Percentiles rank a stretch among this genome's conserved stretches.
Conservation (phyloP, 2,329 filamentous ascomycete species). For the Hymenotorrendiella dingleyae region DNA sequence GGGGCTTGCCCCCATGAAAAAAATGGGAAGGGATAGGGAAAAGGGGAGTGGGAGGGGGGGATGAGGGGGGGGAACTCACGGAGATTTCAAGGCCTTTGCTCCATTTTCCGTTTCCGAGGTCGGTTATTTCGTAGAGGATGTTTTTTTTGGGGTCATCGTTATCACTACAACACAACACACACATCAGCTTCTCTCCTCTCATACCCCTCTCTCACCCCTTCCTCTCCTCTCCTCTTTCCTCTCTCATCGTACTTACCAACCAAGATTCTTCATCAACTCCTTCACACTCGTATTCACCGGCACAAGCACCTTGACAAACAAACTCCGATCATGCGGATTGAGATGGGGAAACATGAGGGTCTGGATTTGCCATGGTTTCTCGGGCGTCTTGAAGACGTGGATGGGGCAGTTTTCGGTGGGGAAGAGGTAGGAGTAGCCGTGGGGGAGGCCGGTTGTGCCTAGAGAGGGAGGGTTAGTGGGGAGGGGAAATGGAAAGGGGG, state of each 20-base stretch:
- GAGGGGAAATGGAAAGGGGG: too few species aligned
- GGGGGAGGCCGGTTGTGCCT: conserved; percentile 53
- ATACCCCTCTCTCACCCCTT: not conserved
- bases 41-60: not conserved
- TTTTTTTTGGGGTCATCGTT: conserved; percentile 49
- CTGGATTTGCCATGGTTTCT: conserved; percentile 44
- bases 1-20: too few species aligned
- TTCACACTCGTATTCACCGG: conserved; percentile 47
- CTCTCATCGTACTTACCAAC: conserved; percentile 21
- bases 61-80: not conserved
- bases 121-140: conserved; percentile 49
- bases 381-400: conserved; percentile 47
- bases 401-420: conserved; percentile 51
- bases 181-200: not conserved
- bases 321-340: conserved; percentile 39
- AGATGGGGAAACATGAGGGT: conserved; percentile 27
- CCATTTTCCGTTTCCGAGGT: conserved; percentile 53
- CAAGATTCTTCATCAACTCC: conserved; percentile 53
- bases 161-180: too few species aligned
- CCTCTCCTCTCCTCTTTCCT: not conserved
- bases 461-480: too few species aligned
- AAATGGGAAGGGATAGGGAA: not conserved
- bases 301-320: conserved; percentile 42
- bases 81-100: conserved; percentile 46
- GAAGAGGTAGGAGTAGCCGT: conserved; percentile 60